Percentiles rank a stretch among this genome's conserved stretches.
phyloP scores from a whole-genome alignment of 129 eudicot species.

The Daucus carota region DH1_v3.0 NC_030386.2:17311001-17311500 shows the following conservation, averaged over 20 bases:
- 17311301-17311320: too few species aligned
- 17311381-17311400: too few species aligned
- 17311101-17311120: neutral
- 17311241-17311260: neutral
- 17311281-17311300: too few species aligned
- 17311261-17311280: neutral
- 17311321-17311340: too few species aligned
- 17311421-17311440: too few species aligned
- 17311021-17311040: constrained; percentile 28
- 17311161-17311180: neutral
- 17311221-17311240: neutral
- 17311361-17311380: too few species aligned
- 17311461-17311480: too few species aligned
- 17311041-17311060: neutral
- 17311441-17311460: too few species aligned
- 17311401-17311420: too few species aligned
- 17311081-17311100: constrained; percentile 18
- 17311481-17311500: too few species aligned
- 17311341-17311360: too few species aligned
- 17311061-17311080: constrained; percentile 15
- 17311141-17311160: constrained; percentile 8
- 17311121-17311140: neutral
- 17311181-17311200: too few species aligned
- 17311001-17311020: constrained; percentile 34
- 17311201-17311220: neutral